Evolutionary conservation across 768 basidiomycete genomes (phyloP).

Genomic region (Suillus alpinus): DNA sequence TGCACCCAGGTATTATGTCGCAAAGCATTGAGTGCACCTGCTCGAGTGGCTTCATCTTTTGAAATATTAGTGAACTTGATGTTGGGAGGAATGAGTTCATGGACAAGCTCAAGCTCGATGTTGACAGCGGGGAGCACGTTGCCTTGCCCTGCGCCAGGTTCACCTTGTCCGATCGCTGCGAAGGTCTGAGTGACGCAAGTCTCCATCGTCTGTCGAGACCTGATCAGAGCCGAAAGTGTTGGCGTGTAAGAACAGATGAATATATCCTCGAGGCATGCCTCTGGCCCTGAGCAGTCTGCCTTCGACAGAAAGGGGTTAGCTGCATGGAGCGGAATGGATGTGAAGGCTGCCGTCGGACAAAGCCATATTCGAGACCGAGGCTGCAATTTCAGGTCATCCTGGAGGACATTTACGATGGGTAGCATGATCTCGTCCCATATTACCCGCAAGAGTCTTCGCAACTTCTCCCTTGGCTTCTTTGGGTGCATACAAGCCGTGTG

Average conservation of each 20-base stretch:
- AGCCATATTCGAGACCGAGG: conserved; percentile 4
- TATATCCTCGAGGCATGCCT: background rate
- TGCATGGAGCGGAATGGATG: conserved; percentile 12
- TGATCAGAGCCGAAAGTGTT: conserved; percentile 6
- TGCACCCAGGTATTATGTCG: conserved; percentile 14
- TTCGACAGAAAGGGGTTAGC: conserved; percentile 27
- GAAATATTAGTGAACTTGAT: background rate
- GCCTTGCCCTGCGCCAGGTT: background rate
- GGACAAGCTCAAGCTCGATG: conserved; percentile 13
- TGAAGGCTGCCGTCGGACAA: conserved; percentile 10
- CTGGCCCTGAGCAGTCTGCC: background rate
- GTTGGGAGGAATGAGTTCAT: conserved; percentile 15
- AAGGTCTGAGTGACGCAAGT: background rate
- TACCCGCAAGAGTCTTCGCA: background rate
- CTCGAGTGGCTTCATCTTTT: background rate
- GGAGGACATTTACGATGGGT: background rate
- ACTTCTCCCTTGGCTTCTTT: conserved; percentile 7
- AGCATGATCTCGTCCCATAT: conserved; percentile 1
- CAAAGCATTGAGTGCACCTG: background rate
- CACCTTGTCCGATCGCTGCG: conserved; percentile 4
- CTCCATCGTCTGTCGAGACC: conserved; percentile 3
- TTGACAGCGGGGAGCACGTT: background rate
- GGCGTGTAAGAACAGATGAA: conserved; percentile 12
- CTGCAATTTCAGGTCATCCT: background rate
- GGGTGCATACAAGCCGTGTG: conserved; percentile 8